These are phyloP conservation scores for Aspergillus fructus DNA, from an alignment of 2,329 filamentous ascomycete species.

Conservation along the genomic window DNA sequence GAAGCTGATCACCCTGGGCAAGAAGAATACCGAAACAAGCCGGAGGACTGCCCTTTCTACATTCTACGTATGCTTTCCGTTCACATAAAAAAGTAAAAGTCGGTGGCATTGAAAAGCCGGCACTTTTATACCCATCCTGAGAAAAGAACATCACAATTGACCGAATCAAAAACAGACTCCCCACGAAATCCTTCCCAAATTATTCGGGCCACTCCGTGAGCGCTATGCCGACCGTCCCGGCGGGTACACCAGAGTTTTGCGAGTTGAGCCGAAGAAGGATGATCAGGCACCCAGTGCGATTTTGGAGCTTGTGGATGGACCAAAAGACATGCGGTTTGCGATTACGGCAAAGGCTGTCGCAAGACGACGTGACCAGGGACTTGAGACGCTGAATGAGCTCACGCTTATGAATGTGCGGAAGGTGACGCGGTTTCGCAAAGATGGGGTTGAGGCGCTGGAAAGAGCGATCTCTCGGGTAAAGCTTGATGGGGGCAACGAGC, in stretches of 20 bases:
- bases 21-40: conserved; percentile 84
- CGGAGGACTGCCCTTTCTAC: conserved; percentile 73
- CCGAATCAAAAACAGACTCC: conserved; percentile 33
- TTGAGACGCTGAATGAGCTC: conserved; percentile 64
- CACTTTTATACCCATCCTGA: not conserved
- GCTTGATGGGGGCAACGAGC: conserved; percentile 35
- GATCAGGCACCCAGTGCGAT: conserved; percentile 90
- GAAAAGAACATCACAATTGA: not conserved
- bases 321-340: conserved; percentile 89
- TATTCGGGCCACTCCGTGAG: conserved; percentile 78
- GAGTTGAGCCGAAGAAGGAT: conserved; percentile 81
- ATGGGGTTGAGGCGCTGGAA: conserved; percentile 68
- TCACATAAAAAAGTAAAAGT: not conserved
- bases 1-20: conserved; percentile 89
- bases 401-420: conserved; percentile 79
- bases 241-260: conserved; percentile 91
- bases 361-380: conserved; percentile 52
- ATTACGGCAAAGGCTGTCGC: conserved; percentile 86
- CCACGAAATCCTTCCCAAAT: conserved; percentile 65
- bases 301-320: conserved; percentile 91
- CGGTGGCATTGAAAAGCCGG: not conserved
- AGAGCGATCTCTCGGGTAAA: conserved; percentile 60
- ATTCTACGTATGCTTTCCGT: conserved; percentile 69
- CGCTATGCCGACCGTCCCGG: conserved; percentile 79
- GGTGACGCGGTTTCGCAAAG: conserved; percentile 71